A percentile compares a stretch with the other conserved stretches of the same genome.
Conservation (phyloP, 805 yeast species). For the Saccharomycopsis selenospora region DNA sequence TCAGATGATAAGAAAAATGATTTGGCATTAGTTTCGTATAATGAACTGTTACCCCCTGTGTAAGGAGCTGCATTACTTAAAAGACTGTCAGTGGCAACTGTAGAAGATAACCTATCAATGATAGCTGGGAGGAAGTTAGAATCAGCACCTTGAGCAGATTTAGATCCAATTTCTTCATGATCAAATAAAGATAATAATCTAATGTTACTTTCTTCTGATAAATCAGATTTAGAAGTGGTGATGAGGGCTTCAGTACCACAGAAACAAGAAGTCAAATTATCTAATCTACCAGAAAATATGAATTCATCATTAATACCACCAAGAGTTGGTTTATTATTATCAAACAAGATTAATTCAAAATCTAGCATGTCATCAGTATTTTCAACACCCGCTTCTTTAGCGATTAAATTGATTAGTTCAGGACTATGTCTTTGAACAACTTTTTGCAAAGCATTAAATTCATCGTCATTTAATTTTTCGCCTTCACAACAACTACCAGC, state of each 20-base stretch:
- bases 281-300: constrained; percentile 85
- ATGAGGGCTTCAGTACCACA: constrained; percentile 69
- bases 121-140: constrained; percentile 83
- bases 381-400: constrained; percentile 50
- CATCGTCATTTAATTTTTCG: constrained; percentile 40
- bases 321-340: constrained; percentile 71
- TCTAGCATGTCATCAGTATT: constrained; percentile 62
- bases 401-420: constrained; percentile 61
- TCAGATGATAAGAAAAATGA: constrained; percentile 89
- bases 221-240: constrained; percentile 35
- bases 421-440: constrained; percentile 71
- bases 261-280: constrained; percentile 83
- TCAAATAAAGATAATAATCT: constrained; percentile 80
- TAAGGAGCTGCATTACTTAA: constrained; percentile 13
- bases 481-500: constrained; percentile 39
- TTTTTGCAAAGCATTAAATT: constrained; percentile 57
- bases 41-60: constrained; percentile 31
- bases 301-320: constrained; percentile 92
- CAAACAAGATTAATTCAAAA: constrained; percentile 80
- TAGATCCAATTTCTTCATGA: constrained; percentile 93
- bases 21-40: constrained; percentile 55
- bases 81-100: constrained; percentile 29
- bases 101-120: constrained; percentile 55
- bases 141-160: constrained; percentile 94
- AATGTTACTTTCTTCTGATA: constrained; percentile 48